Conservation (phyloP, 805 yeast genomes). For the Lipomyces yamanashiensis region DNA sequence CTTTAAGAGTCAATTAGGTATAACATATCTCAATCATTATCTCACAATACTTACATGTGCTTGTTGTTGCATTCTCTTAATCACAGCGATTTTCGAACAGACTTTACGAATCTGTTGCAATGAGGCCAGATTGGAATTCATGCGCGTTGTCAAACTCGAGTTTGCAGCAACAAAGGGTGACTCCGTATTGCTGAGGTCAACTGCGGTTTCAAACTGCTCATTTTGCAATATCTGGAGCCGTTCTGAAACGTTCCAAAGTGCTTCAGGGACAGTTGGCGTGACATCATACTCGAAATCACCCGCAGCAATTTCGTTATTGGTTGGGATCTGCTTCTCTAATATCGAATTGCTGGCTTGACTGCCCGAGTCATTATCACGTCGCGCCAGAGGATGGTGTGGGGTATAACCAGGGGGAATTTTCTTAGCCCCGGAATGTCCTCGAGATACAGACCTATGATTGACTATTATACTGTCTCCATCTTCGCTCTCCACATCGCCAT, state of each 20-base stretch:
- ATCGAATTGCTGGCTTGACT: background rate
- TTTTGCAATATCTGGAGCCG: slow-evolving; percentile 22
- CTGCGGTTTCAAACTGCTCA: slow-evolving; percentile 30
- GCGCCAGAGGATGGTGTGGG: slow-evolving; percentile 12
- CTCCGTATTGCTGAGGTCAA: slow-evolving; percentile 44
- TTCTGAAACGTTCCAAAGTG: slow-evolving; percentile 43
- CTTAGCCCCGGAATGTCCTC: slow-evolving; percentile 19
- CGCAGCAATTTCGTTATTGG: slow-evolving; percentile 20
- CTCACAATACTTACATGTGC: slow-evolving; percentile 39
- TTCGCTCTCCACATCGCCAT: slow-evolving; percentile 31
- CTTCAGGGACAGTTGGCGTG: slow-evolving; percentile 75
- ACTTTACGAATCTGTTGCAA: slow-evolving; percentile 88
- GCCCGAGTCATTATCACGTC: slow-evolving; percentile 8
- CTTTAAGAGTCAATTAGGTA: background rate
- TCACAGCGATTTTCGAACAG: slow-evolving; percentile 84
- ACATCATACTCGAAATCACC: slow-evolving; percentile 75
- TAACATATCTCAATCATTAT: background rate
- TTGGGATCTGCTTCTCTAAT: slow-evolving; percentile 17
- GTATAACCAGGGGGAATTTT: slow-evolving; percentile 15
- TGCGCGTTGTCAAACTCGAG: slow-evolving; percentile 63
- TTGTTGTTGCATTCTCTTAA: slow-evolving; percentile 88
- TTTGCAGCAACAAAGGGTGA: slow-evolving; percentile 52
- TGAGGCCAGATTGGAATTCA: slow-evolving; percentile 68
- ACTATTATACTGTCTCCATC: slow-evolving; percentile 25
- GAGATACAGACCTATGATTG: slow-evolving; percentile 14